Conservation (phyloP, 257 asterid species). For the Solanum virginianum region DNA sequence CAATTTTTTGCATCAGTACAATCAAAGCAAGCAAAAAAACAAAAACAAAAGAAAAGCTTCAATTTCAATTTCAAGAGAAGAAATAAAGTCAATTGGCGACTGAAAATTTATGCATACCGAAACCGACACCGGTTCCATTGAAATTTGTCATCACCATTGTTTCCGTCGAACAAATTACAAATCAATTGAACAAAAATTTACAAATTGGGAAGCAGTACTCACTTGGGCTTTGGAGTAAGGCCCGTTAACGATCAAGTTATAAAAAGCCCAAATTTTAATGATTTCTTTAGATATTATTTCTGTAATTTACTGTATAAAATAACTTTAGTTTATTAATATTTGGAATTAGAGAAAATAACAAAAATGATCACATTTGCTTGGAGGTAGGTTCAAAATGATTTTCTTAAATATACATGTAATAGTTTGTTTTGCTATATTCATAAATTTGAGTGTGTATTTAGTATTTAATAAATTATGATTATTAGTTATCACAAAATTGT, state of each 20-base stretch:
- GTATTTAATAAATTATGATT: too few species aligned
- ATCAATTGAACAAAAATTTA: neutral
- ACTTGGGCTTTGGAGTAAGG: neutral
- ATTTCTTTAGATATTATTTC: too few species aligned
- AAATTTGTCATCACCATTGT: conserved; percentile 54
- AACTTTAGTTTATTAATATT: too few species aligned
- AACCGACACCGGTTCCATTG: conserved; percentile 66
- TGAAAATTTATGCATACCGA: conserved; percentile 26
- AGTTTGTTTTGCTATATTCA: too few species aligned
- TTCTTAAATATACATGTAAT: too few species aligned
- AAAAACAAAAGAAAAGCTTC: neutral
- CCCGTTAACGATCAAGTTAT: neutral
- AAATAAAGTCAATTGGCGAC: neutral
- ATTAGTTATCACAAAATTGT: too few species aligned
- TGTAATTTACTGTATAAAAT: too few species aligned
- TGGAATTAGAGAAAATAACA: too few species aligned
- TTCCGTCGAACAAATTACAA: neutral
- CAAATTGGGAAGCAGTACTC: neutral
- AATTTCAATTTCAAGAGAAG: neutral
- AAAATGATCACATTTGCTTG: too few species aligned
- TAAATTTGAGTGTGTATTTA: too few species aligned
- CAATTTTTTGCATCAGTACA: neutral
- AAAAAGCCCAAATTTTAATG: neutral
- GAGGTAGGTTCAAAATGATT: too few species aligned
- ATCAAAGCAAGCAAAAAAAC: neutral